Evolutionary conservation across 2,329 filamentous ascomycete genomes (phyloP).

Genomic region (Saccharata proteae): DNA sequence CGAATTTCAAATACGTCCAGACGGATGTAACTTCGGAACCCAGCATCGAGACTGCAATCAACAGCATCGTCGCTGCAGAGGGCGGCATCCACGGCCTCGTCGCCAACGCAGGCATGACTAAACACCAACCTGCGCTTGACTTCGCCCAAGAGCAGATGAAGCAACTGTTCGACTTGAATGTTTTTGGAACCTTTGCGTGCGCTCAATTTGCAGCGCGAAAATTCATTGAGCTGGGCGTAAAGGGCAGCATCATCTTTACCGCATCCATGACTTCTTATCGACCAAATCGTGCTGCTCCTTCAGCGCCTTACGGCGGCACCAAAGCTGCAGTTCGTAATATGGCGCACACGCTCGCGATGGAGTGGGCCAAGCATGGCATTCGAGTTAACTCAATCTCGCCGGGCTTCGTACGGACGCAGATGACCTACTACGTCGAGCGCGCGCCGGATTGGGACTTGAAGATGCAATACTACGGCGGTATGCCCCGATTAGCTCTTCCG

Average conservation of each 20-base stretch:
- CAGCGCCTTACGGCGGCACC: constrained; percentile 34
- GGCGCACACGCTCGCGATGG: constrained; percentile 26
- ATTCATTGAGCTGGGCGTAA: constrained; percentile 30
- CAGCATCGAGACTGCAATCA: constrained; percentile 29
- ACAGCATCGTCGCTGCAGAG: constrained; percentile 26
- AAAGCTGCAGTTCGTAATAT: constrained; percentile 32
- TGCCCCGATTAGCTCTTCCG: constrained; percentile 39
- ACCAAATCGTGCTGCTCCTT: constrained; percentile 39
- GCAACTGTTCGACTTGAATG: constrained; percentile 35
- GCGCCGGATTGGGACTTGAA: constrained; percentile 40
- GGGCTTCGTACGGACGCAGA: constrained; percentile 24
- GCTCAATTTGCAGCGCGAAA: constrained; percentile 34
- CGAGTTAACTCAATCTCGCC: constrained; percentile 21
- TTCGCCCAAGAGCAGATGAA: constrained; percentile 30
- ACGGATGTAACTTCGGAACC: constrained; percentile 35
- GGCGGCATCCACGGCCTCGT: constrained; percentile 33
- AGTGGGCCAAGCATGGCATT: constrained; percentile 22
- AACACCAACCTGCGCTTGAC: constrained; percentile 35
- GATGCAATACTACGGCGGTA: constrained; percentile 43
- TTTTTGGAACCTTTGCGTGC: constrained; percentile 35
- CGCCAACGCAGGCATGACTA: constrained; percentile 32
- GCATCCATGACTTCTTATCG: constrained; percentile 38
- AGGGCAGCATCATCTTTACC: constrained; percentile 32
- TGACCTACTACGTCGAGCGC: constrained; percentile 39
- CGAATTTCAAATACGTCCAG: constrained; percentile 33